Evolutionary conservation across 139 green algal species (phyloP), one percentile per base, ranked within the genome.

Genomic region (Pseudopediastrum boryanum): DNA sequence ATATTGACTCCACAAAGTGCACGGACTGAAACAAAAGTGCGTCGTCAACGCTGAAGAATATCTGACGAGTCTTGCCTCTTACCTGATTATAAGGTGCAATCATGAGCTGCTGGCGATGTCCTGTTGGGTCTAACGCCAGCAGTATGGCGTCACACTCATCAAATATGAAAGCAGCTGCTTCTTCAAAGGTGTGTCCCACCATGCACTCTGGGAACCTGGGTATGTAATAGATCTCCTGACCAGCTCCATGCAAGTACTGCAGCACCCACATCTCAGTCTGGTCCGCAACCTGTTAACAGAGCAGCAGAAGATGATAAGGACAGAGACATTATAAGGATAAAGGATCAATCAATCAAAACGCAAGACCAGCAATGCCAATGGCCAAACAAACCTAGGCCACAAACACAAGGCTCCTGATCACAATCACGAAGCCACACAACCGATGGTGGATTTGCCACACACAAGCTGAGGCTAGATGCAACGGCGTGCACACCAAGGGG

Each of bases 161-260:
- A 63, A 62, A 80, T 21, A 80, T 72, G 44, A 80, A 80, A 4
- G 35, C n/a, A 6, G 74, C 74, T 1, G 74, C 74, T 2, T 21
- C 33, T 7, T 27, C 42, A 44, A 73, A 73, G 8, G 10, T 52
- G 3, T 23, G 4, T 9, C 74, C 74, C 62, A 70, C 25, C n/a
- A n/a, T n/a, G n/a, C n/a, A n/a, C 16, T 33, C 7, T 23, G 31
- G 54, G 54, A 64, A 64, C 0, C n/a, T 39, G 8, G 43, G 4
- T 4, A 78, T 23, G 31, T 80, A 31, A 19, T 80, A 80, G 21
- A 80, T 10, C 61, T 80, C 74, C 43, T 80, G 74, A 39, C 74
- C 54, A 44, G 74, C 74, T 1, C 74, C 44, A 1, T 29, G 16
- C 44, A 46, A 41, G 42, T 73, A 73, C 61, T 69, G 23, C 1